These are phyloP conservation scores for Colletotrichum liriopes DNA, from an alignment of 2,329 filamentous ascomycete species.

Conservation along the genomic window DNA sequence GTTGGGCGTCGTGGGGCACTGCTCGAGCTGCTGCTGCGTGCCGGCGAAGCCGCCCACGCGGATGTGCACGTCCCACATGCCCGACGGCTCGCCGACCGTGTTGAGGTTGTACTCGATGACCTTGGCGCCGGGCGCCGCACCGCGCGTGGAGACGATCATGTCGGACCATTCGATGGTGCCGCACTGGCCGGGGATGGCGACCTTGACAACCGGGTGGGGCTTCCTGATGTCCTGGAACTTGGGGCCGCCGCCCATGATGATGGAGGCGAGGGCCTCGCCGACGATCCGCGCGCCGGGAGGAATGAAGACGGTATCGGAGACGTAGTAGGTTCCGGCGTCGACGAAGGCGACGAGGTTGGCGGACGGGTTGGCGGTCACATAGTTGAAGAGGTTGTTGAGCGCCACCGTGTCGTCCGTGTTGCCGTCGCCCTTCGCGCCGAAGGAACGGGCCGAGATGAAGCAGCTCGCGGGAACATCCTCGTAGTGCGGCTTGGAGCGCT, in stretches of 20 bases:
- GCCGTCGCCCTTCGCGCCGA: conserved; percentile 82
- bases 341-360: conserved; percentile 71
- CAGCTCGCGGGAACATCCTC: conserved; percentile 68
- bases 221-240: conserved; percentile 70
- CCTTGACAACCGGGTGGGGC: conserved; percentile 76
- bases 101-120: conserved; percentile 82
- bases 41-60: conserved; percentile 82
- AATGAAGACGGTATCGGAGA: conserved; percentile 69
- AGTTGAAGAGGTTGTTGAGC: conserved; percentile 76
- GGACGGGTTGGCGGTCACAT: conserved; percentile 60
- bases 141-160: conserved; percentile 79
- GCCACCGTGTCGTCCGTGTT: conserved; percentile 80
- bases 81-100: conserved; percentile 61
- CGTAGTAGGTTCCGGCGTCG: conserved; percentile 73
- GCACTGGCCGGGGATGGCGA: conserved; percentile 74
- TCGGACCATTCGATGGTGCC: conserved; percentile 81
- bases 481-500: conserved; percentile 85
- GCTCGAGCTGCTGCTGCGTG: conserved; percentile 76
- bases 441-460: conserved; percentile 79
- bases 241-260: conserved; percentile 69
- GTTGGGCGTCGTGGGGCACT: conserved; percentile 67
- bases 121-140: conserved; percentile 76
- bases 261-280: conserved; percentile 70
- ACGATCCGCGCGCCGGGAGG: conserved; percentile 69
- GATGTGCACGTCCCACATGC: conserved; percentile 84